Conservation (phyloP, 2,329 filamentous ascomycete species). For the Claviceps quebecensis region DNA sequence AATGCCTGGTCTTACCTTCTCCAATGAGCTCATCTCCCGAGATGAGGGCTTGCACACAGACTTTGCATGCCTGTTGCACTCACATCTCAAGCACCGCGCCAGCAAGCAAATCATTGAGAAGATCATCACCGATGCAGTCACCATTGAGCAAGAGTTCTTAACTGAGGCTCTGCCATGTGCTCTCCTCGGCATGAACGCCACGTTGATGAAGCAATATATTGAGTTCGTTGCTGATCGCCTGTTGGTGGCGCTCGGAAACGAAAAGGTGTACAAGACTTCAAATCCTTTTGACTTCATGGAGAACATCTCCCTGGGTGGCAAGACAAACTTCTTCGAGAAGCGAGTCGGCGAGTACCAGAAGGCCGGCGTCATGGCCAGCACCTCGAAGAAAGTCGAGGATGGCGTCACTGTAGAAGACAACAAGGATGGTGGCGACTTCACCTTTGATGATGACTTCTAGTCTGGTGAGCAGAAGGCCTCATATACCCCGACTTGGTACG, state of each 20-base stretch:
- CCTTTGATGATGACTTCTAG: constrained; percentile 95
- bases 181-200: constrained; percentile 94
- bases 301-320: constrained; percentile 95
- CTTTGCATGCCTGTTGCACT: constrained; percentile 95
- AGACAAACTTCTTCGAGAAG: constrained; percentile 99
- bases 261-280: constrained; percentile 79
- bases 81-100: constrained; percentile 88
- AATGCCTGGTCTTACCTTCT: constrained; percentile 97
- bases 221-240: constrained; percentile 98
- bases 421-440: constrained; percentile 63
- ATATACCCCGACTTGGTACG: constrained; percentile 6
- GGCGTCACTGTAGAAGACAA: constrained; percentile 28
- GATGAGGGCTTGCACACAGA: constrained; percentile 99
- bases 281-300: constrained; percentile 99
- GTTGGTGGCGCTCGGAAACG: constrained; percentile 81
- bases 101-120: constrained; percentile 65
- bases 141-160: constrained; percentile 94
- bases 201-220: constrained; percentile 98
- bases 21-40: constrained; percentile 98
- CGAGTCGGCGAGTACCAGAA: constrained; percentile 99
- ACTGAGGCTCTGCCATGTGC: constrained; percentile 87
- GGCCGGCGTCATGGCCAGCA: constrained; percentile 93
- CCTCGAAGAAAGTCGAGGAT: constrained; percentile 55
- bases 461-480: constrained; percentile 14
- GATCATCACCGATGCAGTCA: constrained; percentile 88